These are phyloP conservation scores for Clonostachys byssicola DNA, from an alignment of 2,329 filamentous ascomycete genomes.

Conservation along the genomic window DNA sequence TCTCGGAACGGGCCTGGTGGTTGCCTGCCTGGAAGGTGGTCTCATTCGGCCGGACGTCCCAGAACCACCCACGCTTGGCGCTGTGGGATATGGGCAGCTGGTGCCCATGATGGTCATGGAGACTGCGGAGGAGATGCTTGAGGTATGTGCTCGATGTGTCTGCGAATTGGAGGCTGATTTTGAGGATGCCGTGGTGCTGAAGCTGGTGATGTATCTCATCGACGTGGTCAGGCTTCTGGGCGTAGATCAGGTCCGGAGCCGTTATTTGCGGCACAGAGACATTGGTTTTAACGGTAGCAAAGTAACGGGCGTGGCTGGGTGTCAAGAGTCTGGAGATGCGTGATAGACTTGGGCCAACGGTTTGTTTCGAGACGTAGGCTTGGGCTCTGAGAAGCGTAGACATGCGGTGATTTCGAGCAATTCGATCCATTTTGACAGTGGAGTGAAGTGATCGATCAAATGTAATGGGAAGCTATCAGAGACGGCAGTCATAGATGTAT, in stretches of 20 bases:
- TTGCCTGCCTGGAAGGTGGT: constrained; percentile 17
- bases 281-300: no score
- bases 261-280: neutral
- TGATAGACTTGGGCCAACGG: no score
- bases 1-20: constrained; percentile 32
- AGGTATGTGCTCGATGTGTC: constrained; percentile 27
- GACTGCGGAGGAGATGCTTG: constrained; percentile 18
- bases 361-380: no score
- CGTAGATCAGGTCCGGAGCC: neutral
- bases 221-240: neutral
- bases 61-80: constrained; percentile 35
- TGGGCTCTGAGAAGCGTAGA: no score
- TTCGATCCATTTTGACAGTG: no score
- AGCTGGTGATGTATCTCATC: neutral
- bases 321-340: no score
- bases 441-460: no score
- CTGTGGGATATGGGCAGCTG: constrained; percentile 32
- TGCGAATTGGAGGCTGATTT: constrained; percentile 14
- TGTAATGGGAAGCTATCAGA: no score
- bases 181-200: neutral
- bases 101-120: constrained; percentile 25
- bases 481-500: no score
- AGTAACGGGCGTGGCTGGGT: no score
- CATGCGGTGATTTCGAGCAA: no score
- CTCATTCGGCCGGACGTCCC: constrained; percentile 29